Evolutionary conservation across 495 filamentous ascomycete genomes (phyloP).

Genomic region (Platismatia glauca): DNA sequence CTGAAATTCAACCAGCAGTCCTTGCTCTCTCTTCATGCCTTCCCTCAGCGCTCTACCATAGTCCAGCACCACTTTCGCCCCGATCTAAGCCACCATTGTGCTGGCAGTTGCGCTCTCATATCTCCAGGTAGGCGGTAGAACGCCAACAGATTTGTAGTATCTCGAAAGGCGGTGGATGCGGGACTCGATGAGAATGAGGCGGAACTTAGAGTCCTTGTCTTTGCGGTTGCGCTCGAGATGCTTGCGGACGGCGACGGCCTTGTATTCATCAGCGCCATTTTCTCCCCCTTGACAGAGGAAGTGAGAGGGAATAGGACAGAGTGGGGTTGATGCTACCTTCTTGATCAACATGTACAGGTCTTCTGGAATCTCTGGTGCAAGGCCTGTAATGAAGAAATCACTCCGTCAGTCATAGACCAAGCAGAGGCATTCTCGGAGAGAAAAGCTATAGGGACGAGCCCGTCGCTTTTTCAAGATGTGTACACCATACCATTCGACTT

Average conservation of each 20-base stretch:
- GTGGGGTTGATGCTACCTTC: constrained; percentile 61
- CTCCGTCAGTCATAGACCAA: constrained; percentile 97
- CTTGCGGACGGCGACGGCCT: constrained; percentile 99
- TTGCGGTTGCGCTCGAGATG: constrained; percentile 99
- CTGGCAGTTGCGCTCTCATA: constrained; percentile 66
- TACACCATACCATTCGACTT: constrained; percentile 75
- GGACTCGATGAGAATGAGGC: constrained; percentile 99
- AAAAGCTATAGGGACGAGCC: neutral
- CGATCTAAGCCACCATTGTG: constrained; percentile 44
- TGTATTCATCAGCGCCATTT: neutral
- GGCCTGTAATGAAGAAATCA: constrained; percentile 70
- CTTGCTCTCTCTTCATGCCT: neutral
- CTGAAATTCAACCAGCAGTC: neutral
- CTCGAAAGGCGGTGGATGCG: constrained; percentile 97
- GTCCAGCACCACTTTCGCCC: neutral
- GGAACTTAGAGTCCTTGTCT: constrained; percentile 99
- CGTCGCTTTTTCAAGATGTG: neutral
- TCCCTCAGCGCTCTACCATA: constrained; percentile 2
- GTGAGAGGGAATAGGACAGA: neutral
- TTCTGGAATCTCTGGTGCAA: constrained; percentile 95
- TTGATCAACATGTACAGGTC: constrained; percentile 99
- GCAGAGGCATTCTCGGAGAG: constrained; percentile 63
- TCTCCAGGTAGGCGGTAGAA: constrained; percentile 95
- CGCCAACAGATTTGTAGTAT: constrained; percentile 98
- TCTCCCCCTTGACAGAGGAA: neutral